These are phyloP conservation scores for Pyricularia sp. DNA, from an alignment of 2,329 filamentous ascomycete genomes.

Conservation along the genomic window DNA sequence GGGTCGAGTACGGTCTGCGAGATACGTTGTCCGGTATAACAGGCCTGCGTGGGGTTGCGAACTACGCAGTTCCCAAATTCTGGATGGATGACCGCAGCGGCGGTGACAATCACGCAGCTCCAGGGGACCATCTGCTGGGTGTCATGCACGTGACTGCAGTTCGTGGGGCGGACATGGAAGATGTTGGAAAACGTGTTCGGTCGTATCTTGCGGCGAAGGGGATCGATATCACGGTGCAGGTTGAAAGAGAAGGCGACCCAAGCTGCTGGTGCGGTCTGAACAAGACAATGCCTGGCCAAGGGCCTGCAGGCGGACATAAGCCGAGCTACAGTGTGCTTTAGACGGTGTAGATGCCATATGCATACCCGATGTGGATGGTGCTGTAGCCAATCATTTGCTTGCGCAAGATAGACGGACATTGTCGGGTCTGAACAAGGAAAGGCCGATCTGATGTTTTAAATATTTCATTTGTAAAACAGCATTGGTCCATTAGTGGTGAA, in stretches of 20 bases:
- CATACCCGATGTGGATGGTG: neutral
- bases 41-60: conserved; percentile 72
- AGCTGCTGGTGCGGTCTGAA: conserved; percentile 51
- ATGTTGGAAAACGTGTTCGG: conserved; percentile 70
- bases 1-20: conserved; percentile 79
- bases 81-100: conserved; percentile 69
- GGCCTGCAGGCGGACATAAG: conserved; percentile 8
- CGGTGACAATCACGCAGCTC: neutral
- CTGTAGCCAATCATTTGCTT: neutral
- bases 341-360: neutral
- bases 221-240: conserved; percentile 79
- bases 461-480: neutral
- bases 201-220: conserved; percentile 61
- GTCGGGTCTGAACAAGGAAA: neutral
- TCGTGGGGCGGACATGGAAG: conserved; percentile 64
- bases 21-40: conserved; percentile 78
- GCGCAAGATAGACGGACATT: neutral
- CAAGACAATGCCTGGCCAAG: conserved; percentile 20
- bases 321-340: conserved; percentile 17
- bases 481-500: neutral
- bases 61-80: conserved; percentile 81
- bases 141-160: conserved; percentile 80
- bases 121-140: conserved; percentile 54
- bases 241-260: conserved; percentile 72
- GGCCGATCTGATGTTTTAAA: neutral